Conservation (phyloP, 345 rosid genomes). For the Rhizophora apiculata region DNA sequence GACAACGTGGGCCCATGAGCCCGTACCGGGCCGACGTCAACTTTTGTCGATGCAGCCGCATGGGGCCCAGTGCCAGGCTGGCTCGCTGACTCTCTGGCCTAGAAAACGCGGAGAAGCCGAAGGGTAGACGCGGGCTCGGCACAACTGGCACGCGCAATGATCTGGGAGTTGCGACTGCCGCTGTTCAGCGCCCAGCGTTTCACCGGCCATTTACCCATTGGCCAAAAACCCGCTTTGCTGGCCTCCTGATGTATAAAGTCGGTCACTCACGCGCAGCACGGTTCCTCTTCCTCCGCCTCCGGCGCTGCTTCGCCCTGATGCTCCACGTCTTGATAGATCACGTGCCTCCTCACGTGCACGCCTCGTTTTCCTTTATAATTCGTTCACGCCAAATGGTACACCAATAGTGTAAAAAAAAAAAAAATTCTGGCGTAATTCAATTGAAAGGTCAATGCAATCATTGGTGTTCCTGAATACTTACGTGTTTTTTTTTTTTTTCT, state of each 20-base stretch:
- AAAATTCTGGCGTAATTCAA: too few relatives aligned
- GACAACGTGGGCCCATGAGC: too few relatives aligned
- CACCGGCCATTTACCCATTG: background rate
- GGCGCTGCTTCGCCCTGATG: constrained; percentile 16
- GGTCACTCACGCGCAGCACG: constrained; percentile 4
- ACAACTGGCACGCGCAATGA: constrained; percentile 18
- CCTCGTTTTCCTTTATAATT: background rate
- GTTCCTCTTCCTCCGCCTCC: constrained; percentile 18
- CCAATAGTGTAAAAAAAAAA: too few relatives aligned
- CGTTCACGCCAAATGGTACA: too few relatives aligned
- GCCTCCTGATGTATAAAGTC: background rate
- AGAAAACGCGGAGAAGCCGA: background rate
- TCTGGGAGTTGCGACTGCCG: constrained; percentile 22
- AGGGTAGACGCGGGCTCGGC: background rate
- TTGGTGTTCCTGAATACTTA: too few relatives aligned
- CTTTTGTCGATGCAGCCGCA: too few relatives aligned
- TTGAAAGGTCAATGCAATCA: too few relatives aligned
- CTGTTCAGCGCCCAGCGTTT: constrained; percentile 18
- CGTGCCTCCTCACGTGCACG: constrained; percentile 16
- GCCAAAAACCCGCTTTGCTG: too few relatives aligned
- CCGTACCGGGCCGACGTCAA: too few relatives aligned
- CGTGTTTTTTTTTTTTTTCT: too few relatives aligned
- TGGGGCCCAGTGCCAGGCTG: too few relatives aligned
- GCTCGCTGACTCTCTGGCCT: too few relatives aligned
- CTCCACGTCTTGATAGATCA: constrained; percentile 3